phyloP scores from a whole-genome alignment of 23 red algal genomes.

The Pyropia yezoensis region DNA sequence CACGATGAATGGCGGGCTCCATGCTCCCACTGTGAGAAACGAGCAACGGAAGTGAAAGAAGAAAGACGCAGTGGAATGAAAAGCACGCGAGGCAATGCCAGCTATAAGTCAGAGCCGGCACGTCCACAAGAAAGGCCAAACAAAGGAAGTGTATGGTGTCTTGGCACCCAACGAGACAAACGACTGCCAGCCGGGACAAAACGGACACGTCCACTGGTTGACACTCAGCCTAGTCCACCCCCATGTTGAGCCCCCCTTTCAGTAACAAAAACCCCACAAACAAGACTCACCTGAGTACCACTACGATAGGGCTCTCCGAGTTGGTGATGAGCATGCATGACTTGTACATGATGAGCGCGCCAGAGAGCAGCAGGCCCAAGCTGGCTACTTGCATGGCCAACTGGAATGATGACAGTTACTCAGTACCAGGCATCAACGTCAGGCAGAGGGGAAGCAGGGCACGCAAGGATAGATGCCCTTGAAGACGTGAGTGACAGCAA shows the following conservation, averaged over 20 bases:
- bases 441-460: no score
- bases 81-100: neutral
- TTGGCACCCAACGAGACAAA: no score
- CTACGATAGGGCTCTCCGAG: slow-evolving; percentile 74
- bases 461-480: no score
- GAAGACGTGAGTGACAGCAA: no score
- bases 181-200: no score
- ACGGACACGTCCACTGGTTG: no score
- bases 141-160: no score
- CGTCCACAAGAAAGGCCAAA: no score
- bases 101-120: no score
- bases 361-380: slow-evolving; percentile 72
- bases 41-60: neutral
- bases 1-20: slow-evolving; percentile 89
- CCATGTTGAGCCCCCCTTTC: no score
- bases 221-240: no score
- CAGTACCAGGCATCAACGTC: no score
- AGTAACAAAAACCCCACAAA: neutral
- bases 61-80: neutral
- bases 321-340: slow-evolving; percentile 62
- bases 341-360: slow-evolving; percentile 73
- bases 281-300: slow-evolving; percentile 9
- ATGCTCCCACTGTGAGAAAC: slow-evolving; percentile 77
- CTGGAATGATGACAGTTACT: slow-evolving; percentile 1
- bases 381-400: slow-evolving; percentile 61